Evolutionary conservation across 2,329 filamentous ascomycete genomes (phyloP), one percentile per base, ranked within the genome.

Genomic region (Aspergillus brunneoviolaceus): DNA sequence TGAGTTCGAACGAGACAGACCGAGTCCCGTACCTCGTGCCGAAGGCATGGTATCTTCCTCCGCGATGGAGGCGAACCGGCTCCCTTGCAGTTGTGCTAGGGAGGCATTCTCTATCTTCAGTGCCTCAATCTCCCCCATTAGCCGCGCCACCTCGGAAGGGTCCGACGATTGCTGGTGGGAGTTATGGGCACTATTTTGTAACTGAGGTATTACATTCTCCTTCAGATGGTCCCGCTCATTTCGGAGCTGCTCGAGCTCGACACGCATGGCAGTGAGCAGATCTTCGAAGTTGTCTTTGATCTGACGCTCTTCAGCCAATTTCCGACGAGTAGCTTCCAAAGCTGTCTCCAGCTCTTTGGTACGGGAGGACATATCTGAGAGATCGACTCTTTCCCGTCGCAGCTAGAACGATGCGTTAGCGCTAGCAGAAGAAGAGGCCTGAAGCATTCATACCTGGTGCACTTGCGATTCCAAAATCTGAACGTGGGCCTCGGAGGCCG

Each of bases 241-340:
- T 61, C 90, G 86, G 56, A 92, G 86, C 66, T 87, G 89, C 69
- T 93, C 86, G 14, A 98, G 82, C 73, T 99, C 92, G 25, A 87
- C 85, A 67, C 90, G 89, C 67, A 98, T 87, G 5, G 91, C 94
- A 6, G 88, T 87, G 49, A 98, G 82, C 49, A 99, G 83, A 73
- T 97, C 93, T 77, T 98, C 92, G 69, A 98, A 96, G 74, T 96
- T 97, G 71, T 91, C 88, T 75, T 96, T 97, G 68, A 90, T 87
- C 73, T 91, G 86, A 58, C 90, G 86, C 77, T 99, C 95, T 71
- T 98, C 92, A 0, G 85, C 82, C 49, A 99, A 82, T 66, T 91
- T 89, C 67, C 93, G 87, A 64, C 89, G 87, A 51, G 94, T 84
- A 70, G 96, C 92, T 66, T 96, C 92, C 64, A 96, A 87, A 0